Evolutionary conservation across 2,329 filamentous ascomycete species (phyloP), one percentile per base, ranked within the genome.

Genomic region (Trichoderma harzianum): DNA sequence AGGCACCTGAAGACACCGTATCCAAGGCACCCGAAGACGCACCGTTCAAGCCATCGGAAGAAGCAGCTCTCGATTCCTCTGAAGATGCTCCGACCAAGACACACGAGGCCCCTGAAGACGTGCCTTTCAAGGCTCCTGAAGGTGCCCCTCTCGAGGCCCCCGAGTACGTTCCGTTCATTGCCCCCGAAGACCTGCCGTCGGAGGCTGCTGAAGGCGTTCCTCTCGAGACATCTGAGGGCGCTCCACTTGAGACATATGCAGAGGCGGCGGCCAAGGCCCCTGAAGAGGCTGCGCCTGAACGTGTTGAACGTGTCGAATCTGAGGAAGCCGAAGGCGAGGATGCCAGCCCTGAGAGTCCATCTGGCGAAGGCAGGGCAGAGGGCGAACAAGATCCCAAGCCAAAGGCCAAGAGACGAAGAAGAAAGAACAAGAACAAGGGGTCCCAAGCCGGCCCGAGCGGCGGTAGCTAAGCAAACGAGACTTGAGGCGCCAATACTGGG

Each of bases 381-480:
- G 73, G 73, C 10, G 55, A 26, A 30, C 39, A 73, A 58, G 24
- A 28, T 36, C 66, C n/a, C 77, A 69, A 68, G 34, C 18, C 61
- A 11, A 47, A 64, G 43, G 57, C 57, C 28, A 70, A 70, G 60
- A 72, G 77, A 72, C 64, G 58, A 36, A 66, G 62, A 62, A 72
- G 69, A 34, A 73, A 68, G 72, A 78, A 78, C 6, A 69, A 70
- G 21, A 36, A 53, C 43, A 73, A 73, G 60, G 43, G 60, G 26
- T 43, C 69, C 2, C 72, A 73, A 57, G 72, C 61, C 34, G 70
- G 70, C 21, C 65, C 72, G 6, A 73, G 72, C 39, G 60, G 69
- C 11, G 70, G 72, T 26, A 70, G 69, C 60, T 70, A 67, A 51
- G 39, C 60, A 34, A 34, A 60, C n/a, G 18, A 60, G 2, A 4